Evolutionary conservation across 148 eudicot genomes (phyloP).

Genomic region (Amaranthus cruentus): DNA sequence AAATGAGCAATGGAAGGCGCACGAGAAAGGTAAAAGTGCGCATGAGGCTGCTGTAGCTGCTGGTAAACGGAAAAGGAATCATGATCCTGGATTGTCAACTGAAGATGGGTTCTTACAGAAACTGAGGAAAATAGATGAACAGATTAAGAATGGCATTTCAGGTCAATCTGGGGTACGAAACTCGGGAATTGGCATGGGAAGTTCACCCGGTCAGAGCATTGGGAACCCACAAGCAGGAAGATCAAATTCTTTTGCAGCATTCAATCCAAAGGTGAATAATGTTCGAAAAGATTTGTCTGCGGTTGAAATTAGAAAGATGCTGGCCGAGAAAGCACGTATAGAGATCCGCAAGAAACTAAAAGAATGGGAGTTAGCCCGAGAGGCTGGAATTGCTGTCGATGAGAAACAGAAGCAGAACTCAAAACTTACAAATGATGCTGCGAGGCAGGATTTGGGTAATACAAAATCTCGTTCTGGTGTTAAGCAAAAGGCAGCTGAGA

Average conservation of each 20-base stretch:
- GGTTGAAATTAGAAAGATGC: conserved; percentile 40
- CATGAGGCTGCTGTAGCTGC: conserved; percentile 27
- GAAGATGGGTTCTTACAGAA: conserved; percentile 30
- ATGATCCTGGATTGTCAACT: conserved; percentile 12
- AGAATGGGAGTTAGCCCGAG: conserved; percentile 33
- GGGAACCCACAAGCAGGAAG: conserved; percentile 8
- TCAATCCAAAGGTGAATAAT: conserved; percentile 20
- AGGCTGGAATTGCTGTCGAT: conserved; percentile 27
- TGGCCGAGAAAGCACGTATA: conserved; percentile 40
- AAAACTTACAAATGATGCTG: conserved; percentile 9
- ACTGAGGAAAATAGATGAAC: conserved; percentile 29
- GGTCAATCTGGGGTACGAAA: conserved; percentile 28
- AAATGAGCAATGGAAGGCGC: conserved; percentile 31
- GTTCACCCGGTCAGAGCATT: conserved; percentile 18
- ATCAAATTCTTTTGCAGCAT: conserved; percentile 20
- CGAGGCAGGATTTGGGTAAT: conserved; percentile 18
- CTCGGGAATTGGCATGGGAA: conserved; percentile 22
- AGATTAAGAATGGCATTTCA: conserved; percentile 15
- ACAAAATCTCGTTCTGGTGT: conserved; percentile 14
- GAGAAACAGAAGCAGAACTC: conserved; percentile 34
- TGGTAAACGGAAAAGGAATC: conserved; percentile 10
- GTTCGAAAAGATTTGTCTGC: conserved; percentile 40
- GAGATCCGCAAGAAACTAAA: conserved; percentile 42
- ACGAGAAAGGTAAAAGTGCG: conserved; percentile 51
- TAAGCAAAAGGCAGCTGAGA: conserved; percentile 17